A percentile compares a stretch with the other conserved stretches of the same genome.
Evolutionary conservation across 371 early-diverging fungal genomes (phyloP).

Genomic region (Fennellomyces sp.): DNA sequence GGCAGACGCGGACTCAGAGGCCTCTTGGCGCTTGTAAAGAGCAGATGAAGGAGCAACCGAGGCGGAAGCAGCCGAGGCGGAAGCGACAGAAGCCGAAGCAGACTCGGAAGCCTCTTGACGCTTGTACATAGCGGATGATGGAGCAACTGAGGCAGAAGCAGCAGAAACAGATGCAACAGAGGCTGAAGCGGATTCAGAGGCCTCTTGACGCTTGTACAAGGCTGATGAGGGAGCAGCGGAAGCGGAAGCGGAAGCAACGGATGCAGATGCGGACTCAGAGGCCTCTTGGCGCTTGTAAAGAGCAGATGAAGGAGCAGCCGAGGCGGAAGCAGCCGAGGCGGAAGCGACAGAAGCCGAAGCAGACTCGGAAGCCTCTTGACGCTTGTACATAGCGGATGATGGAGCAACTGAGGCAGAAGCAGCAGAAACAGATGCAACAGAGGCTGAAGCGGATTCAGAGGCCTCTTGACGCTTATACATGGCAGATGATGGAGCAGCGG

Average conservation of each 20-base stretch:
- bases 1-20: not conserved
- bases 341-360: slow-evolving; percentile 5
- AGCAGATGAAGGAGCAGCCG: not conserved
- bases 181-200: slow-evolving; percentile 1
- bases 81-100: not conserved
- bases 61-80: not conserved
- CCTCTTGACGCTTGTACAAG: slow-evolving; percentile 3
- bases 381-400: not conserved
- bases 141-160: not conserved
- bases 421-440: not conserved
- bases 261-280: not conserved
- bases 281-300: not conserved
- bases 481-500: slow-evolving; percentile 1
- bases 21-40: not conserved
- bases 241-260: not conserved
- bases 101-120: not conserved
- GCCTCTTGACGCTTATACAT: not conserved
- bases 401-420: not conserved
- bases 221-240: not conserved
- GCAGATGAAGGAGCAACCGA: not conserved
- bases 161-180: not conserved
- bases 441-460: not conserved
- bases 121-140: not conserved
- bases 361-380: slow-evolving; percentile 2
- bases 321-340: not conserved